Evolutionary conservation across 768 basidiomycete species (phyloP), one percentile per base, ranked within the genome.

Genomic region (Rhodotorula taiwanensis): DNA sequence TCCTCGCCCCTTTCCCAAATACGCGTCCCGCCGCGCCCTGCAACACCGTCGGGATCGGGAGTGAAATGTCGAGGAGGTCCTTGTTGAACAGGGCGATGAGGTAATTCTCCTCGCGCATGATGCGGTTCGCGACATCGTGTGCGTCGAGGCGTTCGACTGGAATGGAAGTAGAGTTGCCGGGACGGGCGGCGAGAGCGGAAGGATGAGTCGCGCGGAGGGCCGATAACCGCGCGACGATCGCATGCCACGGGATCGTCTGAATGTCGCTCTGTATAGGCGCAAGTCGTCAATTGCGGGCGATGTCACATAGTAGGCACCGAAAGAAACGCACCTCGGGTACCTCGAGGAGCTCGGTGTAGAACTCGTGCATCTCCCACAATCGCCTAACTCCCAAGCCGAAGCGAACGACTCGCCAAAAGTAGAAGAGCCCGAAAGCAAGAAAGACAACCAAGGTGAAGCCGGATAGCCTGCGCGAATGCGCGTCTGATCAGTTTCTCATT

Each of bases 101-200:
- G 74, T 98, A 99, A 76, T 99, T 99, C 74, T 98, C 95, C 75
- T 97, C 90, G 36, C 95, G 83, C 84, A 99, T 83, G 72, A 99
- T 97, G 55, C 95, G 86, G 74, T 97, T 98, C 7, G 94, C 94
- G 56, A 98, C 84, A 76, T 98, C 94, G 74, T 99, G 95, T 4
- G 94, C 95, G 71, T 99, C 95, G 11, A 99, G 83, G 74, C 89
- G 89, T 18, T 51, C 90, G 79, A 49, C 21, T 47, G 61, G 16
- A 36, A 58, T 3, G 55, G 28, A 43, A 5, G 58, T 27, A 23
- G 61, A 30, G 8, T 86, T 87, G 0, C 23, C 20, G 11, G 69
- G 27, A 11, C 67, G 64, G 13, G 88, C 88, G 8, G 91, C 79
- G 5, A 89, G 90, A 0, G 93, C 94, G 30, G 91, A 80, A 4